Evolutionary conservation across 2,329 filamentous ascomycete genomes (phyloP), one percentile per base, ranked within the genome.

Genomic region (Cadophora gregata): DNA sequence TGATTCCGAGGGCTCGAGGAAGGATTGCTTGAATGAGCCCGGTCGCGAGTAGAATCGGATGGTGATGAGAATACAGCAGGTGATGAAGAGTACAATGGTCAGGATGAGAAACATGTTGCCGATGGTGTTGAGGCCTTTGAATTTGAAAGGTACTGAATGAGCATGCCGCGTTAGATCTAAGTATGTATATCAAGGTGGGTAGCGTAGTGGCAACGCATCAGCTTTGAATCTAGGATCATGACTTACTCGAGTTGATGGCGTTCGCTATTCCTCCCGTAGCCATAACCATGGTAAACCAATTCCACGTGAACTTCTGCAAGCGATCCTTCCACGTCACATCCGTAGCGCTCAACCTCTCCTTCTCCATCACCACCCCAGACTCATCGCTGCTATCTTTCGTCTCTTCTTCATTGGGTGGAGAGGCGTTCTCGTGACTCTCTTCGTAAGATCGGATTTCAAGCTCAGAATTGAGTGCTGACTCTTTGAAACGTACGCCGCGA

Each of bases 241-340:
- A 36, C 58, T 60, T 27, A 60, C 58, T 27, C 4, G 58, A 60
- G n/a, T 60, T 38, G 4, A 60, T 60, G 0, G 36, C 36, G 29
- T 60, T 38, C 24, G 58, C 36, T 27, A 60, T 60, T 2, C 58
- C 58, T 1, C 58, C 58, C 16, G 58, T 60, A 24, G 58, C 58
- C 58, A 60, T 60, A 19, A 60, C 58, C 31, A 60, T 38, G 2
- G 58, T 60, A 36, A 60, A 60, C 58, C 58, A 60, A 25, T 60
- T 60, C 58, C 58, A 60, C 24, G 24, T 60, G 31, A 60, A 60
- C 19, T 42, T 24, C 58, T 60, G 58, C 36, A 60, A 12, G 7
- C 58, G 58, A n/a, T 60, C 58, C n/a, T 38, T 42, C 31, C 31
- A 60, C 2, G 58, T 60, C 24, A 51, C 48, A 14, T 27, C 29